phyloP scores from a whole-genome alignment of 176 grass and related monocot genomes.

The Triticum timopheevii region DNA sequence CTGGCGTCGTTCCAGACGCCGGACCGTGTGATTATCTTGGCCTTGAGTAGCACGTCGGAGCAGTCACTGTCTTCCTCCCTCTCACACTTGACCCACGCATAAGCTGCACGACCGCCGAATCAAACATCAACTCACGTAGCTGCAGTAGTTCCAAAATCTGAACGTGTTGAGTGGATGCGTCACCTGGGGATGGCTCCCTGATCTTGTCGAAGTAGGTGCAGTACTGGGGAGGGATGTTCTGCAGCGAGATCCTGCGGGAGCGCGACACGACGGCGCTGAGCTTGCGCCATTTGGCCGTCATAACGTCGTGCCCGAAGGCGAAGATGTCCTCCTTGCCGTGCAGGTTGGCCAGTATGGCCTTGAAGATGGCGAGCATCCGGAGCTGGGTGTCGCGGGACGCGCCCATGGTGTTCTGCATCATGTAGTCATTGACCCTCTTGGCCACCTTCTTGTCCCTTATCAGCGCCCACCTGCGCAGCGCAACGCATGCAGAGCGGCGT shows the following conservation, averaged over 20 bases:
- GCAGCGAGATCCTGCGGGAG: constrained; percentile 67
- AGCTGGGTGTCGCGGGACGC: constrained; percentile 73
- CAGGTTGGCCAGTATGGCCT: constrained; percentile 55
- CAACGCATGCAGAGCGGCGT: not conserved
- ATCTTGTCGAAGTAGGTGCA: constrained; percentile 63
- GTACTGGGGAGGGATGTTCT: constrained; percentile 50
- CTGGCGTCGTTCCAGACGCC: not conserved
- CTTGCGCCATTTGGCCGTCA: constrained; percentile 48
- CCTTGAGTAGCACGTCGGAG: constrained; percentile 36
- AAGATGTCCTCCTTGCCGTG: constrained; percentile 59
- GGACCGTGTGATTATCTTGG: constrained; percentile 46
- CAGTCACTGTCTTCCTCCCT: constrained; percentile 71
- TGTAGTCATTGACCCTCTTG: constrained; percentile 32
- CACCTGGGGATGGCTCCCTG: constrained; percentile 71
- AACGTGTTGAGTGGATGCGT: not conserved
- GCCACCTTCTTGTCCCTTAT: constrained; percentile 62
- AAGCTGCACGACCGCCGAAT: constrained; percentile 43
- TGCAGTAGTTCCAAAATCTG: not conserved
- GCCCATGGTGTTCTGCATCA: constrained; percentile 37
- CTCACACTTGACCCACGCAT: constrained; percentile 84
- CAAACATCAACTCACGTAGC: not conserved
- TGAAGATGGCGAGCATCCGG: constrained; percentile 55
- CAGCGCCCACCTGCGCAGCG: constrained; percentile 63
- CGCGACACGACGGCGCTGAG: constrained; percentile 46
- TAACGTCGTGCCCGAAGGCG: constrained; percentile 52